Evolutionary conservation across 176 grass and related monocot species (phyloP).

Genomic region (Cenchrus purpureus): DNA sequence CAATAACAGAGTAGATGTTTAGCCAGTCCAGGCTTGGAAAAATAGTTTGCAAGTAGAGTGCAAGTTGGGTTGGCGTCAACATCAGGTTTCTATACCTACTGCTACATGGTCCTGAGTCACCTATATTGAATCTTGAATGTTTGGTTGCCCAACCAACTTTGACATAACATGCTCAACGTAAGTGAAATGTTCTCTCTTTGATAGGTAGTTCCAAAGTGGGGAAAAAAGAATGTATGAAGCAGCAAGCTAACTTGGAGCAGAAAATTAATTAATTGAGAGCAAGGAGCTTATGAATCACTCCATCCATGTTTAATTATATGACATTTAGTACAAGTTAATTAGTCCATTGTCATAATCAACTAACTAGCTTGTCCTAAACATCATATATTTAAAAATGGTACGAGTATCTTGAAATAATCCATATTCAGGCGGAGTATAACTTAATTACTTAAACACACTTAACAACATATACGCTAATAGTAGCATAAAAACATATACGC

Average conservation of each 20-base stretch:
- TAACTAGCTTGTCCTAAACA: neutral
- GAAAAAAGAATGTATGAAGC: neutral
- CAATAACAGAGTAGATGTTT: slow-evolving; percentile 25
- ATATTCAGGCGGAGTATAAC: slow-evolving; percentile 35
- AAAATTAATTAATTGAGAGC: slow-evolving; percentile 5
- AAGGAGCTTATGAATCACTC: slow-evolving; percentile 5
- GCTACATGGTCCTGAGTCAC: slow-evolving; percentile 29
- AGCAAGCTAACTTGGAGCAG: slow-evolving; percentile 6
- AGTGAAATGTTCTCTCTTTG: neutral
- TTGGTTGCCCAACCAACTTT: slow-evolving; percentile 36
- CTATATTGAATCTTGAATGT: slow-evolving; percentile 36
- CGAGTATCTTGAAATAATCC: neutral
- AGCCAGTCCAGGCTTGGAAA: slow-evolving; percentile 5
- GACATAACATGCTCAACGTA: slow-evolving; percentile 16
- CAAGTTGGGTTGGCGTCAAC: slow-evolving; percentile 3
- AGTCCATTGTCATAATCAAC: neutral
- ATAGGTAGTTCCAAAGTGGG: slow-evolving; percentile 5
- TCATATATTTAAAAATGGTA: neutral
- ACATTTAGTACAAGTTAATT: neutral
- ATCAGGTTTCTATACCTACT: slow-evolving; percentile 38
- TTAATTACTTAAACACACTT: slow-evolving; percentile 10
- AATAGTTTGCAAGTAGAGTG: neutral
- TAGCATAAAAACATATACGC: slow-evolving; percentile 3
- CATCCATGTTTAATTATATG: neutral
- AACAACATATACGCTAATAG: slow-evolving; percentile 2